phyloP scores from a whole-genome alignment of 139 green algal species.

The Klebsormidium nitens region DNA sequence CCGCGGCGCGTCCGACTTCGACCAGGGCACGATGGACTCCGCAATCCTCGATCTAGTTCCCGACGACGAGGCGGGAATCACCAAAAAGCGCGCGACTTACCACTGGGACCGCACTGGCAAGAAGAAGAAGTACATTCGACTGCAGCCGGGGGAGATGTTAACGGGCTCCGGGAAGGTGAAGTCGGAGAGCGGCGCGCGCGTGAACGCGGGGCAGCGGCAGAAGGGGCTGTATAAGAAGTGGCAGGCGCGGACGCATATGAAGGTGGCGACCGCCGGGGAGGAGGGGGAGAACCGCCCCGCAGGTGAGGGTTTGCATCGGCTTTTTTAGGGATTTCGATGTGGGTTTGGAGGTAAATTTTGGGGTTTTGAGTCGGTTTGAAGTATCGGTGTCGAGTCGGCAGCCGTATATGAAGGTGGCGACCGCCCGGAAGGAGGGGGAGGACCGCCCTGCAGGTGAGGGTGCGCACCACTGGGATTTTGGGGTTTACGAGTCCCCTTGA shows the following conservation, averaged over 20 bases:
- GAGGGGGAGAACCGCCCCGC: background rate
- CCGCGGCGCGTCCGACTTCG: no score
- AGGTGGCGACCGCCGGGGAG: slow-evolving; percentile 16
- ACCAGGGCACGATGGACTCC: slow-evolving; percentile 13
- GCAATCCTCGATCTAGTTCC: slow-evolving; percentile 23
- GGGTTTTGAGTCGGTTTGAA: no score
- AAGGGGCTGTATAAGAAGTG: slow-evolving; percentile 31
- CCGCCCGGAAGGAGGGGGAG: no score
- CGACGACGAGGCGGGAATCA: slow-evolving; percentile 14
- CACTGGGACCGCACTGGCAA: slow-evolving; percentile 34
- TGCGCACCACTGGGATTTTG: no score
- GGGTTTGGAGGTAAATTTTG: no score
- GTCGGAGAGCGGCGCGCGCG: slow-evolving; percentile 24
- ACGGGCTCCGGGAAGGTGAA: slow-evolving; percentile 16
- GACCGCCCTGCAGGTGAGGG: no score
- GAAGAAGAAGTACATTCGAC: slow-evolving; percentile 26
- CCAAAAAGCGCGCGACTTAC: slow-evolving; percentile 7
- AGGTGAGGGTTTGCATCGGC: no score
- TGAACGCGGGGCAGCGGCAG: slow-evolving; percentile 3
- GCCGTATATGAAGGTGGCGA: no score
- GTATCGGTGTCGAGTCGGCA: no score
- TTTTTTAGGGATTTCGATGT: no score
- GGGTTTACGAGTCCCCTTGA: no score
- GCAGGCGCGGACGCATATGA: slow-evolving; percentile 19
- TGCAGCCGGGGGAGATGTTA: slow-evolving; percentile 8